phyloP scores from a whole-genome alignment of 2,329 filamentous ascomycete genomes.

The Aaosphaeria arxii region DNA sequence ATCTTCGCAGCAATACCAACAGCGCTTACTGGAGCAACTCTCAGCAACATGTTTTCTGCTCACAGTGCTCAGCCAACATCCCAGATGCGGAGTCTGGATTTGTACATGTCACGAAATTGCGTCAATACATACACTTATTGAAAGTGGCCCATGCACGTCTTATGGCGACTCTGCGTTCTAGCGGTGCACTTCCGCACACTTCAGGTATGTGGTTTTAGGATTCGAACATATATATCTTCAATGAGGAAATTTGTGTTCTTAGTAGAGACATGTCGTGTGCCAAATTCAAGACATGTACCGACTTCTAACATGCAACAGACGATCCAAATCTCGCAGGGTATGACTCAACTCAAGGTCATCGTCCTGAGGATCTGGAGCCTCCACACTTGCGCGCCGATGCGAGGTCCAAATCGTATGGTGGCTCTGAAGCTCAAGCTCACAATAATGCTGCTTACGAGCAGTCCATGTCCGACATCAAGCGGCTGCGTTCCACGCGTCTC shows the following conservation, averaged over 20 bases:
- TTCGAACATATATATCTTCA: too few species aligned
- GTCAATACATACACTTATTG: slow-evolving; percentile 92
- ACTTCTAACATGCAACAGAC: slow-evolving; percentile 48
- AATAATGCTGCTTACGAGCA: slow-evolving; percentile 77
- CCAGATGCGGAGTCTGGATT: slow-evolving; percentile 62
- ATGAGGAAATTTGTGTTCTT: too few species aligned
- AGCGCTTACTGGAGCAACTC: slow-evolving; percentile 69
- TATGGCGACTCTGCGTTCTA: slow-evolving; percentile 80
- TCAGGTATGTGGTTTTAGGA: slow-evolving; percentile 48
- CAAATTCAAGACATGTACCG: slow-evolving; percentile 32
- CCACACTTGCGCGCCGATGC: slow-evolving; percentile 62
- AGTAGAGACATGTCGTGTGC: slow-evolving; percentile 1
- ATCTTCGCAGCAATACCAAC: slow-evolving; percentile 66
- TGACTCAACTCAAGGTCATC: slow-evolving; percentile 64
- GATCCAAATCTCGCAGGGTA: slow-evolving; percentile 67
- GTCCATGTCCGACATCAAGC: slow-evolving; percentile 90
- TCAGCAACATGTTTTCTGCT: slow-evolving; percentile 70
- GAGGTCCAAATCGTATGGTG: slow-evolving; percentile 71
- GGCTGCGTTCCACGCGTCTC: slow-evolving; percentile 86
- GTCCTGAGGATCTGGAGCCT: slow-evolving; percentile 48
- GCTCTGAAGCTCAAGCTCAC: slow-evolving; percentile 57
- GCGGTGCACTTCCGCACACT: slow-evolving; percentile 73
- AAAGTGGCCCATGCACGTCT: slow-evolving; percentile 87
- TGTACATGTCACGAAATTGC: slow-evolving; percentile 75
- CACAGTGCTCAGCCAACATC: slow-evolving; percentile 58